Conservation (phyloP, 225 moss, liverwort and hornwort species). For the Rhytidiadelphus loreus region DNA sequence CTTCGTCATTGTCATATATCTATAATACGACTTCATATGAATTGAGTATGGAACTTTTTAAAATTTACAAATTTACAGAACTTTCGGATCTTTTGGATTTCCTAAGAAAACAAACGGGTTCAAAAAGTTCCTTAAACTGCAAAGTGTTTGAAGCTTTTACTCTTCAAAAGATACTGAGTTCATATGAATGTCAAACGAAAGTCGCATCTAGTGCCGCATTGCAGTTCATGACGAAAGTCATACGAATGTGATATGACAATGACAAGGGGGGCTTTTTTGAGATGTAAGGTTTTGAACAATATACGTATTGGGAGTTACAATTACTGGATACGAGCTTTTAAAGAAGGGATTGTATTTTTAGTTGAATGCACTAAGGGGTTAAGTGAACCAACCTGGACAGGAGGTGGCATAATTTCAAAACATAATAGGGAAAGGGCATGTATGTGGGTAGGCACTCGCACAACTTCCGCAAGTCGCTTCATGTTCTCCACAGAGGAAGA, state of each 20-base stretch:
- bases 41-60: not conserved
- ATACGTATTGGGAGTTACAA: not conserved
- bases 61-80: too few species aligned
- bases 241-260: not conserved
- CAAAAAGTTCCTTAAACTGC: not conserved
- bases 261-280: too few species aligned
- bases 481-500: conserved; percentile 63
- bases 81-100: not conserved
- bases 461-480: conserved; percentile 61
- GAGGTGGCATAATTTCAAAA: conserved; percentile 95
- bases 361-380: not conserved
- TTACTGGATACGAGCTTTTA: not conserved
- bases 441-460: conserved; percentile 76
- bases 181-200: not conserved
- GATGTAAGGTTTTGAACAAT: not conserved
- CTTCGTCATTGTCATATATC: too few species aligned
- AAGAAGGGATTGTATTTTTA: not conserved
- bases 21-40: not conserved
- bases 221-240: not conserved
- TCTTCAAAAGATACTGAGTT: not conserved
- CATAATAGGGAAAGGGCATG: conserved; percentile 77
- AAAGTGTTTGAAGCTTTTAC: not conserved
- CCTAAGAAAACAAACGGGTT: not conserved
- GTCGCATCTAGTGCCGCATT: not conserved
- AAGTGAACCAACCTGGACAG: conserved; percentile 56